These are phyloP conservation scores for Fusarium nisikadoi DNA, from an alignment of 2,329 filamentous ascomycete genomes.

Conservation along the genomic window DNA sequence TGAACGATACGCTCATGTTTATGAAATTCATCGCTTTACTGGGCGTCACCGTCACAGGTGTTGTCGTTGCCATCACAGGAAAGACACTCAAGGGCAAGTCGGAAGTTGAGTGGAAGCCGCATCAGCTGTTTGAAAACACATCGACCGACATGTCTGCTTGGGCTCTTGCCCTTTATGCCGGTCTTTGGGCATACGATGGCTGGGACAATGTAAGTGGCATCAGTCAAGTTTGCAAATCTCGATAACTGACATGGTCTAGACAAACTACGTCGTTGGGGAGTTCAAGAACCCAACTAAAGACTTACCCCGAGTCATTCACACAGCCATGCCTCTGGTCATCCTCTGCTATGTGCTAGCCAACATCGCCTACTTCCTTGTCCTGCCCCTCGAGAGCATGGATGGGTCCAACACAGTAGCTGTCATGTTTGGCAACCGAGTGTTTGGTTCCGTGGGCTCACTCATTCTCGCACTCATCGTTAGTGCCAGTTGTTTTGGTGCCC, in stretches of 20 bases:
- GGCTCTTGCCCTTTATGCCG: slow-evolving; percentile 94
- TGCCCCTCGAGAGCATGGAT: slow-evolving; percentile 83
- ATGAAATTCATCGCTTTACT: slow-evolving; percentile 93
- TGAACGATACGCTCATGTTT: slow-evolving; percentile 96
- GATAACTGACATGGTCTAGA: slow-evolving; percentile 62
- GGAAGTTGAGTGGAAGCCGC: slow-evolving; percentile 86
- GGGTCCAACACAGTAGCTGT: slow-evolving; percentile 95
- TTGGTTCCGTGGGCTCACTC: slow-evolving; percentile 83
- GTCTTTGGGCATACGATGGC: slow-evolving; percentile 97
- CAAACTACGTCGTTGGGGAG: slow-evolving; percentile 97
- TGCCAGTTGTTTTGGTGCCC: slow-evolving; percentile 90
- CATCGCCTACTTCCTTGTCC: slow-evolving; percentile 91
- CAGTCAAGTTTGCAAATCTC: neutral
- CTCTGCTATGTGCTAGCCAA: slow-evolving; percentile 91
- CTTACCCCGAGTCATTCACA: slow-evolving; percentile 93
- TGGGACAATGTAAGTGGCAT: slow-evolving; percentile 88
- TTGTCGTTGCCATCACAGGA: slow-evolving; percentile 89
- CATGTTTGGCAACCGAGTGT: slow-evolving; percentile 89
- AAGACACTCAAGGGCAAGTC: slow-evolving; percentile 80
- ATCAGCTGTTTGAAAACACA: slow-evolving; percentile 89
- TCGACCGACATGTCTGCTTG: slow-evolving; percentile 82
- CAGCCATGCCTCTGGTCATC: slow-evolving; percentile 94
- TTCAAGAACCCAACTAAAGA: slow-evolving; percentile 92
- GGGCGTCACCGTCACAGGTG: slow-evolving; percentile 85
- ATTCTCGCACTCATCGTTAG: slow-evolving; percentile 89